Evolutionary conservation across 2,329 filamentous ascomycete genomes (phyloP), one percentile per base, ranked within the genome.

Genomic region (Helicocarpus griseus): DNA sequence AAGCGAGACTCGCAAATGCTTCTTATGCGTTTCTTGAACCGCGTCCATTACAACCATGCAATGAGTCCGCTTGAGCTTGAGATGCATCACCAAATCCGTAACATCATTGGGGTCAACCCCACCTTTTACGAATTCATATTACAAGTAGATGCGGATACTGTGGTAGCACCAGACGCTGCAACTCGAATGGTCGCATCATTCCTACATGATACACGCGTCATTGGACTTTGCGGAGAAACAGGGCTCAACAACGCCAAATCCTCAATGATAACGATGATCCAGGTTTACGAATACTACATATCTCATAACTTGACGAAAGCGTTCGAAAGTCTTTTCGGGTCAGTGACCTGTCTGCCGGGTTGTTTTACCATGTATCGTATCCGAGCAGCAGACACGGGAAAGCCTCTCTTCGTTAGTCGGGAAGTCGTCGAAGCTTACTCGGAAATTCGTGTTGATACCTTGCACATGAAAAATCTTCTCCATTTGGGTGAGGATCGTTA

Each of bases 361-460:
- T 98, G 93, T 80, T 98, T 97, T 80, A 89, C 86, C 62, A 98
- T 98, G 93, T 98, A 96, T 72, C 86, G 93, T 61, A 89, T 98
- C 64, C 88, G 93, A 56, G 89, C 93, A 28, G 87, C 90, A 5
- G 93, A 97, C 69, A 89, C 85, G 14, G 91, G 90, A 62, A 97
- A 97, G 73, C 93, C 93, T 11, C 79, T 98, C 28, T 97, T 98
- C 66, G 90, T 98, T 61, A 95, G 89, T 69, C 84, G 85, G 57
- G 93, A 97, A 65, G 81, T 98, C 28, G 82, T 97, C 13, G 85
- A 95, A 2, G 77, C 81, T 46, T 98, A 98, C 67, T 76, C 89
- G 0, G 89, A 91, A 52, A 95, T 95, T 62, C 90, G 93, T 57
- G 93, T 98, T 56, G 93, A 98, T 65, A 98, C 93, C 0, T 79